Base-by-base conservation (phyloP, 2,329 filamentous ascomycete genomes). In the Claviceps monticola region DNA sequence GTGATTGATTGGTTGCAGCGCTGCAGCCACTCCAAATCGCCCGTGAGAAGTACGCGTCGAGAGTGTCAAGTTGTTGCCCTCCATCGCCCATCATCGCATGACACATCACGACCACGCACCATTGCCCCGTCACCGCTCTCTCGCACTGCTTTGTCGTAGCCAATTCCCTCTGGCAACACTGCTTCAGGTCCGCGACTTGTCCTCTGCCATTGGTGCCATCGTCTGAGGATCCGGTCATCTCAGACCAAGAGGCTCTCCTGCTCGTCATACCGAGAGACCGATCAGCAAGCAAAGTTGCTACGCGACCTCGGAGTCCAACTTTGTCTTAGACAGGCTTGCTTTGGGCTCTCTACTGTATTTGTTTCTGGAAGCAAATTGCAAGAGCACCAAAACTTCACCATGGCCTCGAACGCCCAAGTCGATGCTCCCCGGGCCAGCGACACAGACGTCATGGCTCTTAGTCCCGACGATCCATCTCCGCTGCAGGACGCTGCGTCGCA, bases 401-500 rank as follows among this genome's bases (percentile, higher is more conserved):
- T 71, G 68, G 61, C 64, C 52, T 65, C 64, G 53, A 63, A 69
- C 57, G 58, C 60, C 16, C 66, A 68, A 54, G 58, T 61, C 50
- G 62, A 65, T 39, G 58, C 61, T 51, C 62, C 62, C 50, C 60
- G 60, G 53, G 62, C 61, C 50, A 66, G 68, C 52, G 61, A 60
- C 19, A 21, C 19, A 19, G n/a, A 21, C 5, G 16, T 26, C 55
- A 62, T 64, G 8, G 65, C 66, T 38, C 60, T 61, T 37, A 70
- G 66, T 38, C 62, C 65, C 13, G 61, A 62, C 46, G 62, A 66
- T 38, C 64, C 64, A 9, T 56, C 57, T 4, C 67, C 64, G 2
- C 66, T 65, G 21, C 60, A 59, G 29, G 63, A 68, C 46, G 53
- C 53, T 9, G 62, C 68, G 8, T 78, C 76, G 16, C 76, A 80